These are phyloP conservation scores for Phytophthora sojae DNA, from an alignment of 352 stramenopile genomes.

Conservation along the genomic window DNA sequence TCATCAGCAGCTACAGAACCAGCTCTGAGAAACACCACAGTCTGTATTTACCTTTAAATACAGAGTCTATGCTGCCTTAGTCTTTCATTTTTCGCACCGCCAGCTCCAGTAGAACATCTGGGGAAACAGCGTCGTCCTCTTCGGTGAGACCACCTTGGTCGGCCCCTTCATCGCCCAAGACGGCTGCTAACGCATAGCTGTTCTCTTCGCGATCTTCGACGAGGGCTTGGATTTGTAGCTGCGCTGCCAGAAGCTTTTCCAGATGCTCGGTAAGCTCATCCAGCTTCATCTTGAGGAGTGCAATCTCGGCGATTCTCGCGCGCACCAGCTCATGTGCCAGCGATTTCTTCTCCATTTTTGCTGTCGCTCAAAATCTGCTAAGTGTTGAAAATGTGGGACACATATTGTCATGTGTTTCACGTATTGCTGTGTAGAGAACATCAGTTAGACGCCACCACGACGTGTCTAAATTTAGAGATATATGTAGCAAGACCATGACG, in stretches of 20 bases:
- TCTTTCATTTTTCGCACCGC: neutral
- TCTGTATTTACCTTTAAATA: too few relatives aligned
- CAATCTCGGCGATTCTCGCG: neutral
- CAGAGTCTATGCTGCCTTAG: too few relatives aligned
- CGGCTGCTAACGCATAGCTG: slow-evolving; percentile 2
- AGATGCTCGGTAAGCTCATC: neutral
- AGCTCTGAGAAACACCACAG: too few relatives aligned
- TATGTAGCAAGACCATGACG: too few relatives aligned
- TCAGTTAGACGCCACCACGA: too few relatives aligned
- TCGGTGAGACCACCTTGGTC: neutral
- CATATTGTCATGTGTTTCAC: too few relatives aligned
- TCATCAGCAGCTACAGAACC: too few relatives aligned
- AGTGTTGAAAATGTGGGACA: too few relatives aligned
- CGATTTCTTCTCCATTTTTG: too few relatives aligned
- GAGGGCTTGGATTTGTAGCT: neutral
- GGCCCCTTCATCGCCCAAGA: neutral
- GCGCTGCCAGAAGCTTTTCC: slow-evolving; percentile 2
- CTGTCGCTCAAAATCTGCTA: too few relatives aligned
- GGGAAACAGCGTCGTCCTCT: neutral
- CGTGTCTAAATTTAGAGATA: too few relatives aligned
- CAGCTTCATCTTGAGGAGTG: slow-evolving; percentile 4
- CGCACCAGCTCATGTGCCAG: neutral
- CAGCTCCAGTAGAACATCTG: slow-evolving; percentile 1
- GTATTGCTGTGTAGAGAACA: too few relatives aligned
- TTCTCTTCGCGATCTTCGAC: slow-evolving; percentile 5